These are phyloP conservation scores for Gracilaria vermiculophylla DNA, from an alignment of 23 red algal species.

Conservation along the genomic window DNA sequence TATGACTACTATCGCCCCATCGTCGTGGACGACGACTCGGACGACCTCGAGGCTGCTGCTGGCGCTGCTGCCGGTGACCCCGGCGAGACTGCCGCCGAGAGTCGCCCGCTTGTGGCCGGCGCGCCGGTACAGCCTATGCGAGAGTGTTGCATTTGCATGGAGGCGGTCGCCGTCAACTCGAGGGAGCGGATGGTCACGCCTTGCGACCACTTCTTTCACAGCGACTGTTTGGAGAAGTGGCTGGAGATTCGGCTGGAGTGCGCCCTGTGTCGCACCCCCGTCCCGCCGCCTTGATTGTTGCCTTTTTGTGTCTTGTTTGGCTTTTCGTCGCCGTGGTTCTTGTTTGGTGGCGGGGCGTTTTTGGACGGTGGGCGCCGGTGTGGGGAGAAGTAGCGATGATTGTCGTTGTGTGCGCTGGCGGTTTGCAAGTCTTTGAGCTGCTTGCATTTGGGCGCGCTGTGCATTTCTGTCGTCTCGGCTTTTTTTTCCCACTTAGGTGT, in stretches of 20 bases:
- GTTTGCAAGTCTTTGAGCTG: background rate
- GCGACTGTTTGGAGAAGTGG: slow-evolving; percentile 76
- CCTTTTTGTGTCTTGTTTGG: background rate
- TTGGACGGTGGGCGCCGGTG: background rate
- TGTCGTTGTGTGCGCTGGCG: background rate
- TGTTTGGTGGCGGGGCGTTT: background rate
- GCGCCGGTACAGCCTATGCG: background rate
- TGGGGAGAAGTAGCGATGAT: background rate
- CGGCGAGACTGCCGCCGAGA: background rate
- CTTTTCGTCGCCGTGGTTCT: background rate
- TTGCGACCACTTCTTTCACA: slow-evolving; percentile 89
- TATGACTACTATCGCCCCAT: slow-evolving; percentile 89
- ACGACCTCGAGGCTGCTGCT: slow-evolving; percentile 31
- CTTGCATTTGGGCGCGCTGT: background rate
- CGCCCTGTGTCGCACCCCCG: slow-evolving; percentile 66
- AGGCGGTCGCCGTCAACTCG: slow-evolving; percentile 41
- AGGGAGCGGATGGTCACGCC: slow-evolving; percentile 79
- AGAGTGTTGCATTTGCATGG: slow-evolving; percentile 91
- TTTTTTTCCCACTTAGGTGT: background rate
- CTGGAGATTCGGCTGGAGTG: slow-evolving; percentile 80
- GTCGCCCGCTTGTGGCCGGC: slow-evolving; percentile 6
- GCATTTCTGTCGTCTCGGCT: background rate
- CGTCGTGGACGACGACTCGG: slow-evolving; percentile 34
- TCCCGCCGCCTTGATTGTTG: slow-evolving; percentile 65
- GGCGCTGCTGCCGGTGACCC: background rate